Percentiles rank a stretch among this genome's conserved stretches.
These are phyloP conservation scores for Solanum virginianum DNA, from an alignment of 257 asterid genomes.

Conservation along the genomic window DNA sequence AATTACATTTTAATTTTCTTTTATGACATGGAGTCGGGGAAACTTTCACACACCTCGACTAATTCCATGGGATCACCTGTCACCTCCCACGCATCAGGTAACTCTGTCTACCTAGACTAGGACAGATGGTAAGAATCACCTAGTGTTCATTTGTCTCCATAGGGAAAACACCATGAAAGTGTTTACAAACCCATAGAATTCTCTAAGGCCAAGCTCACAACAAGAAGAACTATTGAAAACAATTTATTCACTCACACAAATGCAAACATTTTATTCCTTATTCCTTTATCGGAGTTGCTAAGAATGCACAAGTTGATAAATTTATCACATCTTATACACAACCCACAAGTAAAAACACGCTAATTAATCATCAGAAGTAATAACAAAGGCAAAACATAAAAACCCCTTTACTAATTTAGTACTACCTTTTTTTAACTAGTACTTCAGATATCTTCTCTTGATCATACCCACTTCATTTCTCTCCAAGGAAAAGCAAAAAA, in stretches of 20 bases:
- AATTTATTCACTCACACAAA: background rate
- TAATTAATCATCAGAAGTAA: background rate
- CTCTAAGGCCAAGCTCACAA: background rate
- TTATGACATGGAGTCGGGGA: background rate
- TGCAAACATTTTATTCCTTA: background rate
- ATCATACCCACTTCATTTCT: background rate
- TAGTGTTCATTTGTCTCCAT: accelerated
- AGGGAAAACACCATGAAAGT: background rate
- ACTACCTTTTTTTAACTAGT: too few relatives aligned
- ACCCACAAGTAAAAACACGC: background rate
- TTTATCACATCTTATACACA: background rate
- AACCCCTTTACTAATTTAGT: background rate
- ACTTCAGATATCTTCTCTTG: background rate
- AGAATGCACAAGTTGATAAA: background rate
- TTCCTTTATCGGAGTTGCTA: background rate
- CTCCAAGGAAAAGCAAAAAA: background rate
- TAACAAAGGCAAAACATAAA: background rate
- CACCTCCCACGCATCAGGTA: background rate
- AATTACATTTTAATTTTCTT: background rate
- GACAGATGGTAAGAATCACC: background rate
- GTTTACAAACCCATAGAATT: background rate
- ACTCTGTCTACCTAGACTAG: background rate
- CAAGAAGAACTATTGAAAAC: background rate
- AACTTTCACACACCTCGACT: background rate
- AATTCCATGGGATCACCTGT: background rate